Evolutionary conservation across 495 filamentous ascomycete species (phyloP), one percentile per base, ranked within the genome.

Genomic region (Lepidopterella palustris): DNA sequence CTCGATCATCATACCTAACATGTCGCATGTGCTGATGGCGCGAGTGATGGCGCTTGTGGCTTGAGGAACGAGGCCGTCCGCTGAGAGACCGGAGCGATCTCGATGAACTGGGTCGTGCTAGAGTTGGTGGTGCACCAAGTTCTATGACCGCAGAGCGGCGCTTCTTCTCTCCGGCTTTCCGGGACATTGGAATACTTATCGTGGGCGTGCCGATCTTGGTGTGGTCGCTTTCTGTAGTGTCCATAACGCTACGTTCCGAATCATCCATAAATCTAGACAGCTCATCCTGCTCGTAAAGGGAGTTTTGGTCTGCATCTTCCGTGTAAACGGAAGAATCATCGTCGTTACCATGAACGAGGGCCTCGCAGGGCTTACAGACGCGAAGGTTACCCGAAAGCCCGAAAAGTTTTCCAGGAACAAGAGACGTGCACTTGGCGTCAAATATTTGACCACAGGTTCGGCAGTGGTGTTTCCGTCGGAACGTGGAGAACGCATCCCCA

Each of bases 391-490:
- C 87, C 53, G 84, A 82, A 56, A 96, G 89, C n/a, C 90, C 90
- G 72, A 97, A 97, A 28, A 83, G 80, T 55, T 85, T 80, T 3
- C 92, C 93, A 13, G 90, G 82, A 24, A 99, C 87, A 13, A 91
- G 80, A 39, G 88, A 85, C 3, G 95, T 99, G 72, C 95, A 99
- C 71, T 95, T 96, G 0, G 89, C 88, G 73, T 97, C 93, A 69
- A 97, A 97, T 39, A 99, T 99, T 69, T 96, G 95, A 28, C 95
- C 95, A 70, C 95, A 86, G 48, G 80, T 88, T 67, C 95, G 84
- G 69, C 95, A 99, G 68, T 99, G 95, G 73, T 99, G 95, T 68
- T 97, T 97, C 57, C 95, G 83, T 56, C 95, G 82, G 68, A 96
- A 97, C 21, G 95, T 95, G 2, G 90, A 87, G 66, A 99, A 97